These are phyloP conservation scores for Musa beccarii DNA, from an alignment of 176 grass and related monocot species.

Conservation along the genomic window DNA sequence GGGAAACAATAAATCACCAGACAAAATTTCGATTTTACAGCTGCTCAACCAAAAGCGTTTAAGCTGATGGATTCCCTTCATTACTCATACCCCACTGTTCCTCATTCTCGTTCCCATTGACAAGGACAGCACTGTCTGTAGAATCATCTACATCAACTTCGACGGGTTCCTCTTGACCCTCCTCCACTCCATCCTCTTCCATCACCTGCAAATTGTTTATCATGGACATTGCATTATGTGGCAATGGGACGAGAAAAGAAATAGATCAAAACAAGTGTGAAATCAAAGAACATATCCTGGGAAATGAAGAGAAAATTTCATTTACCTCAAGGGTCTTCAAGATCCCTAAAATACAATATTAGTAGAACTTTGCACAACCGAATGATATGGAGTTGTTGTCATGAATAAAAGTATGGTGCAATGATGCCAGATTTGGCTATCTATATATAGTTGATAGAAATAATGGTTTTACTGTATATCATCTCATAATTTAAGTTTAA, in stretches of 20 bases:
- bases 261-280: not conserved
- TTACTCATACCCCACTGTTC: slow-evolving; percentile 71
- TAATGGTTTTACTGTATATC: too few relatives aligned
- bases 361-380: too few relatives aligned
- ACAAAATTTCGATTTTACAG: slow-evolving; percentile 24
- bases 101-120: slow-evolving; percentile 92
- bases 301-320: not conserved
- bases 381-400: too few relatives aligned
- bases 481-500: too few relatives aligned
- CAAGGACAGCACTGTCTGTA: slow-evolving; percentile 49
- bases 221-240: too few relatives aligned
- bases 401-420: too few relatives aligned
- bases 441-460: too few relatives aligned
- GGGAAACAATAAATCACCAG: slow-evolving; percentile 22
- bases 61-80: slow-evolving; percentile 25
- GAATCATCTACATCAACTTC: slow-evolving; percentile 57
- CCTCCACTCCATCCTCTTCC: slow-evolving; percentile 35
- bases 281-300: not conserved
- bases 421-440: too few relatives aligned
- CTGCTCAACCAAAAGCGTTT: slow-evolving; percentile 13
- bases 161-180: slow-evolving; percentile 52
- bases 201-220: slow-evolving; percentile 23
- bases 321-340: not conserved
- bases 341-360: too few relatives aligned
- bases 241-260: not conserved